Evolutionary conservation across 352 stramenopile species (phyloP), one percentile per base, ranked within the genome.

Genomic region (Globisporangium paddicum): DNA sequence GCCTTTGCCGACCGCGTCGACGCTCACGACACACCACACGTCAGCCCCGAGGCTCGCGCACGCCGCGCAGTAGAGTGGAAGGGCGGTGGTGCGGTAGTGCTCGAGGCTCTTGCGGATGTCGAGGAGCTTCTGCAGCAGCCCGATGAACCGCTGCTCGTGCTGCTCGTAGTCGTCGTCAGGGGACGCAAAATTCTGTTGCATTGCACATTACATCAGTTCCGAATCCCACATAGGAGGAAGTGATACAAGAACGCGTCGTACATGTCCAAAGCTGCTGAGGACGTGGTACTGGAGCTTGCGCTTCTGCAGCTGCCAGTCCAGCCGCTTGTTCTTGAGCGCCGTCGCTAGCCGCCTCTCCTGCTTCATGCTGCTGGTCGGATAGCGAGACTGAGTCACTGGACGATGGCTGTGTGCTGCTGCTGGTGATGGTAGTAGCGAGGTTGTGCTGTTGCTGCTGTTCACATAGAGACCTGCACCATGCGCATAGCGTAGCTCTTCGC

Each of bases 21-120:
- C 82, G 26, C 82, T 86, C 35, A 88, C 74, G 16, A 90, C 78
- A 30, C 82, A 89, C 79, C 79, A 92, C 26, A 92, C 79, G 25
- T 89, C 79, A 0, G 78, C 79, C 0, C 82, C 79, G 11, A 91
- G 73, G 21, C 70, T 77, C 14, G 82, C 77, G 46, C 77, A 89
- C 6, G 79, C 67, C 1, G 77, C 66, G 64, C 77, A 87, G 62
- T 89, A 89, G 51, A 82, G 44, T 1, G 82, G 82, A 4, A 91
- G 66, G 1, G 77, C 75, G 7, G 67, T 82, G 2, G 67, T 71
- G 47, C 80, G 79, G 60, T 92, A 90, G 54, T 86, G 67, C 44
- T 87, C 73, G 10, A 89, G 64, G 38, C 77, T 89, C 64, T 82
- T 75, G 13, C 76, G 76, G 53, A 92, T 90, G 56, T 90, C 79